Base-by-base conservation (phyloP, 164 flowering plant genomes). In the Vitis rupestris region DNA sequence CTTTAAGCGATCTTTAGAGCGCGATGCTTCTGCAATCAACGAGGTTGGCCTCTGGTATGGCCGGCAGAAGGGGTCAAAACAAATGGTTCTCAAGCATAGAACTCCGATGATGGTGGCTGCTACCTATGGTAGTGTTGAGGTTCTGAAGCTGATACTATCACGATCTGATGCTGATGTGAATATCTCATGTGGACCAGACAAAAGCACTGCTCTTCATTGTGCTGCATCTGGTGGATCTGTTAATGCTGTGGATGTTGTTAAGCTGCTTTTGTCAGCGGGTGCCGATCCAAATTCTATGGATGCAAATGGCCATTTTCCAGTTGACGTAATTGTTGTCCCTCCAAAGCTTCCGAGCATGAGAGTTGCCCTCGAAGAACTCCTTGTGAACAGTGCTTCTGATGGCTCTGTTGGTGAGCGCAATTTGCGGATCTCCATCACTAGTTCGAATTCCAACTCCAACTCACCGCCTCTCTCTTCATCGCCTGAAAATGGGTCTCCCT, bases 31-130 rank as follows among this genome's bases (percentile, higher is more conserved):
- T 23, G 72, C 60, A 2, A 48, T 81, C 17, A 75, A 76, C 66
- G 81, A 81, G 68, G 62, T 72, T 58, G 83, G 85, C 7, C 73
- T 67, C 8, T 85, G 86, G 86, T 85, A 85, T 74, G 79, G 73
- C 0, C 83, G 85, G 4, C 66, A 67, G 49, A 86, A 68, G 23
- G 80, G 83, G 9, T 80, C 84, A 4, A 86, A 79, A 62, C 82
- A 80, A 47, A 78, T 86, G 62, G 83, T 75, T 14, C 69, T 62
- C n/a, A 82, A 84, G 74, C 79, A 81, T 1, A 52, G 82, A 49
- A 84, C 89, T 10, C 87, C 87, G 4, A 56, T 84, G 59, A 86
- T 86, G 89, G 77, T 86, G 31, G 89, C 89, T 64, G 81, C 89
- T 37, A 80, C 72, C 6, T 86, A 81, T 72, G 87, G 87, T 3